Evolutionary conservation across 305 asterid genomes (phyloP).

Genomic region (Fraxinus angustifolia): DNA sequence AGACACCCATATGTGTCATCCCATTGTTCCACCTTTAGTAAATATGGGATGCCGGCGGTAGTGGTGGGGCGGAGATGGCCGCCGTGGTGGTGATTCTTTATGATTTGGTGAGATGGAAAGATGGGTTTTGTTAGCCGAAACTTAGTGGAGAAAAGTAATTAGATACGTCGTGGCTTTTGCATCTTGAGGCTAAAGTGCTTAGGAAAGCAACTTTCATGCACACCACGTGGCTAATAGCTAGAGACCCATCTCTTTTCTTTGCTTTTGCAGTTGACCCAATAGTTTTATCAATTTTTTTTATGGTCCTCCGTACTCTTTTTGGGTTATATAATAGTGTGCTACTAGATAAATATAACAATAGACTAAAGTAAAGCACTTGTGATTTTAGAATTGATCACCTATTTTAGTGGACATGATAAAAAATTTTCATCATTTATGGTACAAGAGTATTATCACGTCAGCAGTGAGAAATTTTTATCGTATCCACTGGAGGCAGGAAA

Average conservation of each 20-base stretch:
- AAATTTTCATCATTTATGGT: not conserved
- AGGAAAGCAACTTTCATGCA: not conserved
- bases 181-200: not conserved
- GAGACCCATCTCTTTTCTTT: not conserved
- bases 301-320: not conserved
- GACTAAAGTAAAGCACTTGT: not conserved
- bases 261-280: not conserved
- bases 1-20: not conserved
- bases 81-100: not conserved
- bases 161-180: not conserved
- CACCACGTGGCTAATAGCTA: not conserved
- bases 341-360: not conserved
- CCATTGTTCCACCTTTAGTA: not conserved
- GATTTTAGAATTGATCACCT: not conserved
- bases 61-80: not conserved
- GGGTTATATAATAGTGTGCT: not conserved
- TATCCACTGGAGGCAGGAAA: not conserved
- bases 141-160: not conserved
- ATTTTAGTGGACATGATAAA: not conserved
- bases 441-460: not conserved
- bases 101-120: slow-evolving; percentile 25
- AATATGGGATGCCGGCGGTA: not conserved
- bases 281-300: not conserved
- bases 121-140: slow-evolving; percentile 3
- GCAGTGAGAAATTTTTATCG: no score